Base-by-base conservation (phyloP, 495 filamentous ascomycete species). In the Aspergillus egyptiacus region DNA sequence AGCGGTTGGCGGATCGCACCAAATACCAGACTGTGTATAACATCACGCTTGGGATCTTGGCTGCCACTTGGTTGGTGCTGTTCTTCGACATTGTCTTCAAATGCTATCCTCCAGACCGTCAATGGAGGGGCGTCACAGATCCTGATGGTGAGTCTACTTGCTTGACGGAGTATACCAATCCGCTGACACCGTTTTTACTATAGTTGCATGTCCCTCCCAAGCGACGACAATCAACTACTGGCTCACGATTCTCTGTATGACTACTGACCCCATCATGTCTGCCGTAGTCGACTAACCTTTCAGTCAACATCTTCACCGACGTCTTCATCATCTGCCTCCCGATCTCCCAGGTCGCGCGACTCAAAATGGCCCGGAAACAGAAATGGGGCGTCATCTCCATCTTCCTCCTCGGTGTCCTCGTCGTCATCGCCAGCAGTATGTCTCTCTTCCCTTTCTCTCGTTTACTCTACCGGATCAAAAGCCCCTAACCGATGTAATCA, bases 291-390 rank as follows among this genome's bases (percentile, higher is more conserved):
- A 24, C 51, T 47, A 53, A 44, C 32, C 24, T 17, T 22, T 11
- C 47, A 60, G 57, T 60, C 50, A 60, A 57, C 54, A 60, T 60
- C 51, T 57, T 57, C 48, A 55, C 35, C 35, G 58, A 57, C 44
- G 51, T 55, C 28, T 55, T 57, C 50, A 60, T 60, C 19, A 60
- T 60, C 38, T 57, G 54, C 35, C 57, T 60, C 9, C 57, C 57
- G 10, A 60, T 60, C 27, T 44, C 57, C 0, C 57, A 60, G 38
- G 54, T 60, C 43, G 46, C 33, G 22, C 37, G 54, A 10, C 42
- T 60, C 28, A 54, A 54, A 42, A 56, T 60, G 45, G 51, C 57
- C 4, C 24, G n/a, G 38, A 56, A 54, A 20, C 57, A 60, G 46
- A 57, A 60, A 33, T 37, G 49, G 27, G 57, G 54, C 14, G 57